Evolutionary conservation across 805 yeast species (phyloP).

Genomic region (Clavispora vitiphila): DNA sequence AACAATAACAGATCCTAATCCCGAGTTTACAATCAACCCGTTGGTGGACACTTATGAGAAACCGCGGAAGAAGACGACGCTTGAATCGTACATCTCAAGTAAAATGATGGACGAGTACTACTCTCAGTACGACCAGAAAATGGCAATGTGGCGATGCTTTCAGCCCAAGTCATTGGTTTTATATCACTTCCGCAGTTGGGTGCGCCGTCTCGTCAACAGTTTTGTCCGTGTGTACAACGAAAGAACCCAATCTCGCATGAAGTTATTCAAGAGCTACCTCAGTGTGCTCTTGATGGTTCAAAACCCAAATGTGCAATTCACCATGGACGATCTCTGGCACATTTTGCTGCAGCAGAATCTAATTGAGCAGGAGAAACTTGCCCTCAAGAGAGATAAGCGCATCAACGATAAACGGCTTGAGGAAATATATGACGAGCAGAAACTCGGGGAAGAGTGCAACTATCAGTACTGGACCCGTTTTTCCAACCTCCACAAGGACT

Average conservation of each 20-base stretch:
- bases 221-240: slow-evolving; percentile 28
- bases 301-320: slow-evolving; percentile 15
- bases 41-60: slow-evolving; percentile 5
- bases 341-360: slow-evolving; percentile 26
- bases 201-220: slow-evolving; percentile 29
- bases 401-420: slow-evolving; percentile 8
- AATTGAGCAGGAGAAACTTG: slow-evolving; percentile 16
- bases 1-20: too few relatives aligned
- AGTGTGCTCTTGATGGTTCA: slow-evolving; percentile 21
- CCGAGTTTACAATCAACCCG: slow-evolving; percentile 7
- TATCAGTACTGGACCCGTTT: slow-evolving; percentile 36
- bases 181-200: slow-evolving; percentile 32
- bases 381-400: slow-evolving; percentile 6
- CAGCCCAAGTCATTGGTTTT: slow-evolving; percentile 22
- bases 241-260: slow-evolving; percentile 7
- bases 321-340: slow-evolving; percentile 18
- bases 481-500: slow-evolving; percentile 18
- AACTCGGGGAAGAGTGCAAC: slow-evolving; percentile 18
- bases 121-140: slow-evolving; percentile 12
- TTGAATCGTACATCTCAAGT: slow-evolving; percentile 19
- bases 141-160: slow-evolving; percentile 22
- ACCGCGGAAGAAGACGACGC: slow-evolving; percentile 1
- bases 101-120: slow-evolving; percentile 22
- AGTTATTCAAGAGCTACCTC: slow-evolving; percentile 16
- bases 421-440: slow-evolving; percentile 13